Base-by-base conservation (phyloP, 768 basidiomycete genomes). In the Psilocybe azurescens region DNA sequence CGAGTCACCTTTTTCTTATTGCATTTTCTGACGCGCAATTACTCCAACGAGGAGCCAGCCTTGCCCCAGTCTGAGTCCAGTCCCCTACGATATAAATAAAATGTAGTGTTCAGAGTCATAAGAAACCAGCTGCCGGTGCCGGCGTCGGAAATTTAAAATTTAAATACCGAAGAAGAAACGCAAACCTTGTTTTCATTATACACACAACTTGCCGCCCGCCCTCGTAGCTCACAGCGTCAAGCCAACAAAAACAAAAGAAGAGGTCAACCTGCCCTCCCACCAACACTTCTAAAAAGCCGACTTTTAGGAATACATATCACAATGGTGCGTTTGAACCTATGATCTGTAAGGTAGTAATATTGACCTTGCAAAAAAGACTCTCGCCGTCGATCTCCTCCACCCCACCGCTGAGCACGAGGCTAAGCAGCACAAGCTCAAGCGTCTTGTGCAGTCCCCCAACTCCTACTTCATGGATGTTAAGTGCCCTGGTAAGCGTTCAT, bases 391-490 rank as follows among this genome's bases (percentile, higher is more conserved):
- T 81, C 91, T 99, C 78, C 90, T 99, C 78, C 93, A 99, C 89
- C 97, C 95, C 70, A 91, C 94, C 63, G 79, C 86, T 68, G 93
- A 94, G 76, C 79, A 87, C 70, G 93, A 97, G 82, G 89, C 82
- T 79, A 89, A 84, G 78, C 90, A 88, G 78, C 97, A 99, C 91
- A 99, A 99, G 86, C 93, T 98, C 78, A 99, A 99, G 88, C 91
- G 95, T 77, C 90, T 99, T 71, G 97, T 99, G 70, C 97, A 98
- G 81, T 90, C 90, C 56, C 97, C 97, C 67, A 95, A 98, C 82
- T 99, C 97, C 38, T 99, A 94, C 83, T 99, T 99, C 83, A 99
- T 99, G 97, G 97, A 99, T 73, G 96, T 99, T 72, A 99, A 99
- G 81, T 99, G 97, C 82, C 90, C 97, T 70, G 95, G 94, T 94